These are phyloP conservation scores for Trichoderma sp. DNA, from an alignment of 2,329 filamentous ascomycete species.

Conservation along the genomic window DNA sequence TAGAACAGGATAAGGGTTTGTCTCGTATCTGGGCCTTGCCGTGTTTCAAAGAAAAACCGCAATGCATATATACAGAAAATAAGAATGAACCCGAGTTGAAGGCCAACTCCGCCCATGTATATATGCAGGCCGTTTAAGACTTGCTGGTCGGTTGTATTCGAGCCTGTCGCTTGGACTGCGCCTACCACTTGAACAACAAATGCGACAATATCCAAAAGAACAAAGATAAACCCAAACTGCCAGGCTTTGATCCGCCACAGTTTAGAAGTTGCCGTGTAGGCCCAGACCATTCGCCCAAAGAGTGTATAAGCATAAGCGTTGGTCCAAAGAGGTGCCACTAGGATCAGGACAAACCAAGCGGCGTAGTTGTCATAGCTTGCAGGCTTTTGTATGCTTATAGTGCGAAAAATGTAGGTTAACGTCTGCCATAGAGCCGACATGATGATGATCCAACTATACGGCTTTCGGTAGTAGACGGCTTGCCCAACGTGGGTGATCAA, in stretches of 20 bases:
- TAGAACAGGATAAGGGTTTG: neutral
- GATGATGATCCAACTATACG: neutral
- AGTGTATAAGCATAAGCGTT: neutral
- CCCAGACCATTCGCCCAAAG: neutral
- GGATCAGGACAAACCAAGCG: neutral
- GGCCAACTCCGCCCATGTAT: neutral
- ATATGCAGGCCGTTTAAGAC: neutral
- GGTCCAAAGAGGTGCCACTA: neutral
- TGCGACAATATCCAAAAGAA: neutral
- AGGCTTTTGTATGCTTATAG: neutral
- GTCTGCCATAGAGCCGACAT: slow-evolving; percentile 1
- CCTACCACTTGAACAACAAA: neutral
- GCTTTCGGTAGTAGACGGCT: neutral
- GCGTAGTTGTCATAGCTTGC: neutral
- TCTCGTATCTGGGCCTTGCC: neutral
- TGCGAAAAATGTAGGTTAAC: neutral
- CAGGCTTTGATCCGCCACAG: neutral
- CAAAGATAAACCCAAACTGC: neutral
- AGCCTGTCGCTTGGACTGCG: neutral
- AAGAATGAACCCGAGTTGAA: neutral
- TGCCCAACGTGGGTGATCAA: neutral
- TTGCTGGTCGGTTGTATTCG: neutral
- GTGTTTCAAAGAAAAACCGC: neutral
- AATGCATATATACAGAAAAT: neutral
- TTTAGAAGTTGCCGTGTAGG: neutral